Base-by-base conservation (phyloP, 2,329 filamentous ascomycete genomes). In the Drechslerella stenobrocha region DNA sequence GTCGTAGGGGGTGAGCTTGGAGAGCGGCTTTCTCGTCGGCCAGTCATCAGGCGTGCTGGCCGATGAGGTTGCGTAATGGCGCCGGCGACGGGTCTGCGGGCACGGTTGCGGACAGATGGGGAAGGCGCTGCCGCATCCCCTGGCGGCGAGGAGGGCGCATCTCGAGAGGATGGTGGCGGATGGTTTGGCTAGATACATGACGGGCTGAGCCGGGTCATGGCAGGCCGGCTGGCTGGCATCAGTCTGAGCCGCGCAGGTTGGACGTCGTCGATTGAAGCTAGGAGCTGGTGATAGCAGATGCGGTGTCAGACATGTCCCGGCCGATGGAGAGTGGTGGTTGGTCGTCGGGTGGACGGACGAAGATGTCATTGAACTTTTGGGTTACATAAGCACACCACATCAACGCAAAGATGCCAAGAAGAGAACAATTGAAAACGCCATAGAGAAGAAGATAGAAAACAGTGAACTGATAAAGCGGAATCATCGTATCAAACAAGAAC, bases 1-100 rank as follows among this genome's bases (percentile, higher is more conserved):
- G 35, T 67, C 63, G 46, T 67, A 67, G 11, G 63, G 63, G 28
- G 63, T 67, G 7, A 67, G 37, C 32, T 67, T 55, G 35, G 63
- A 37, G 7, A 56, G 45, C 1, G 63, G 55, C 30, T 67, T 67
- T 5, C 28, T 13, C 1, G 52, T 51, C 2, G 63, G 63, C 63
- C 63, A 67, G 15, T 44, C 37, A 2, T 26, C 26, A 28, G 40
- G 30, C 7, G 51, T 8, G n/a, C 18, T 18, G 3, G 52, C 22
- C 6, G 42, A 23, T 11, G 61, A 3, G 23, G 52, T 22, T 22
- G 53, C 53, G 26, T 53, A 47, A 22, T 66, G 59, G 32, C 7
- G 20, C 2, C 61, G 53, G 48, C 18, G 30, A 26, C 11, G 35
- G 23, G 15, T 35, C 22, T 56, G 51, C 15, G 35, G 32, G 13